A percentile compares a stretch with the other conserved stretches of the same genome.
phyloP scores from a whole-genome alignment of 768 basidiomycete species.

The Tulasnella sp. region DNA sequence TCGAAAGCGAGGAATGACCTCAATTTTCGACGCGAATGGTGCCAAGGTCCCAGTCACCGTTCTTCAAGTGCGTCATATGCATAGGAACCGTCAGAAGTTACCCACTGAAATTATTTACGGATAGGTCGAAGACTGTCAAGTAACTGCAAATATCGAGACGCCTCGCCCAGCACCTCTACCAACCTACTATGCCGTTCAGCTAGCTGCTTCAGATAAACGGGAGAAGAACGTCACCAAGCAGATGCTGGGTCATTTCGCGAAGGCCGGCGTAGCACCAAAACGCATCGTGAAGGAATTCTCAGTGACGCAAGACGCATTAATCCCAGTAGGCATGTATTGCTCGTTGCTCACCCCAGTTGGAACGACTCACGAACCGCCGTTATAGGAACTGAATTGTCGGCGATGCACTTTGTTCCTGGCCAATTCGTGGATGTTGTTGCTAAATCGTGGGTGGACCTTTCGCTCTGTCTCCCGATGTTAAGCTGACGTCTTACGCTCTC shows the following conservation, averaged over 20 bases:
- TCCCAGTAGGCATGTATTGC: constrained; percentile 71
- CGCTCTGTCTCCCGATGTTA: background rate
- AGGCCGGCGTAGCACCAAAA: constrained; percentile 78
- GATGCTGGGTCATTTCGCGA: constrained; percentile 87
- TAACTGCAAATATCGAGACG: constrained; percentile 71
- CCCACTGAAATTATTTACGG: constrained; percentile 29
- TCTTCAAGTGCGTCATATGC: constrained; percentile 65
- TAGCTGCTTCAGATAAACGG: constrained; percentile 76
- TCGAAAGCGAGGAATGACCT: constrained; percentile 93
- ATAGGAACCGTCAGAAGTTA: constrained; percentile 12
- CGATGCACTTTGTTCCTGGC: constrained; percentile 94
- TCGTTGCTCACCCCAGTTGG: constrained; percentile 11
- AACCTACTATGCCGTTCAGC: constrained; percentile 87
- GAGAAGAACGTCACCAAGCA: constrained; percentile 68
- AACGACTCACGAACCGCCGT: background rate
- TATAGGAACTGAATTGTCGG: constrained; percentile 81
- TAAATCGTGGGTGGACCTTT: constrained; percentile 64
- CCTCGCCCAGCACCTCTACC: constrained; percentile 57
- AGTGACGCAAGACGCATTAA: constrained; percentile 81
- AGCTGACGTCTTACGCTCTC: background rate
- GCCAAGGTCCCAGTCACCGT: constrained; percentile 86
- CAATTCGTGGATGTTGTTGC: constrained; percentile 91
- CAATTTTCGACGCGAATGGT: constrained; percentile 88
- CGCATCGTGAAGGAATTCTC: constrained; percentile 82
- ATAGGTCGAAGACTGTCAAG: constrained; percentile 85